Base-by-base conservation (phyloP, 192 early-diverging fungal genomes). In the Chytriomyces hyalinus region DNA sequence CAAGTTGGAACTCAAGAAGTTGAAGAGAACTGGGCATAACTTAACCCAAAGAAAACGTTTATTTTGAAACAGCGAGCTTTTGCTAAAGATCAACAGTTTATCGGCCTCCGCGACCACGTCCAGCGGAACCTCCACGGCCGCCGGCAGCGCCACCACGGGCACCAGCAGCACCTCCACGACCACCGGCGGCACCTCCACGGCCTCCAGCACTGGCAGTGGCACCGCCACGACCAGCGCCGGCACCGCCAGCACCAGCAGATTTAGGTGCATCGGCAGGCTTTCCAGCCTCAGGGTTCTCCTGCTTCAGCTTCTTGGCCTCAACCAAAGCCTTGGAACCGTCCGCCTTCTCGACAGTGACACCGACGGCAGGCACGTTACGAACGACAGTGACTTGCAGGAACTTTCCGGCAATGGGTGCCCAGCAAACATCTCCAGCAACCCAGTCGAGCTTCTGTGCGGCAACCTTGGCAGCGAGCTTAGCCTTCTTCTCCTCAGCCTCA, bases 271-370 rank as follows among this genome's bases (percentile, higher is more conserved):
- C 47, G 28, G 60, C 67, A 46, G 50, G 24, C 62, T 48, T 47
- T 43, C 60, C 67, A n/a, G 76, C 76, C n/a, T 26, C 67, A 24
- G 67, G 68, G 28, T 70, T 49, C 67, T 70, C 70, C 8, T 11
- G 15, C 60, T 60, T 78, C 67, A 78, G 53, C 67, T 78, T 78
- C 60, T 78, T 78, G 51, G 76, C 76, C 26, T 78, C 76, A n/a
- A 78, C 76, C 22, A 78, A 48, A 6, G 70, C 76, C 70, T 70
- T 78, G 47, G 59, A n/a, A 26, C 76, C 76, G 49, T 17, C 47
- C 15, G 67, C 10, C 20, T 61, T 24, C 76, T 71, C 67, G 47
- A 78, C 67, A 70, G 76, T 78, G 17, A 78, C 76, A 63, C 76
- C 76, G 46, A 78, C 70, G 61, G 76, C 76, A 13, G 66, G 66